Percentiles rank a stretch among this genome's conserved stretches.
Conservation (phyloP, 208 protist species). For the Porcisia hertigi region DNA sequence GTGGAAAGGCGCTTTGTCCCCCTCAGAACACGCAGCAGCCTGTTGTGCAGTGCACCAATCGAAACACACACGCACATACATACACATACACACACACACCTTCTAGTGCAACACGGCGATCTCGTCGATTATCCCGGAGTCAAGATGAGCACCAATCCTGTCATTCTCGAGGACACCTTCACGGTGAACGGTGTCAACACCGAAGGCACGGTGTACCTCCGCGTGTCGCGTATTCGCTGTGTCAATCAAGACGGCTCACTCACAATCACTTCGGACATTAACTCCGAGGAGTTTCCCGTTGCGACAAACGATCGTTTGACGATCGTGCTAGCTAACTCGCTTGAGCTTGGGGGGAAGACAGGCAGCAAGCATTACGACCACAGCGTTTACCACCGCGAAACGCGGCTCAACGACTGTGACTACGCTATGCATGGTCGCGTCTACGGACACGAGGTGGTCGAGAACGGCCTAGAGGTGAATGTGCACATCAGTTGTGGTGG, state of each 20-base stretch:
- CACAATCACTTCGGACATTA: constrained; percentile 92
- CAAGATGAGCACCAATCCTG: constrained; percentile 63
- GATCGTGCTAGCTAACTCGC: constrained; percentile 92
- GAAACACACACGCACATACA: background rate
- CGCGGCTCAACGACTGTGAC: constrained; percentile 95
- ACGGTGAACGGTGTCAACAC: constrained; percentile 78
- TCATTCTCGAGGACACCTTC: constrained; percentile 91
- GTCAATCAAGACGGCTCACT: constrained; percentile 75
- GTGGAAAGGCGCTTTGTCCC: background rate
- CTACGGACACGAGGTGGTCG: constrained; percentile 93
- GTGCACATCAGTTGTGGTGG: constrained; percentile 97
- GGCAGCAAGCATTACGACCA: constrained; percentile 88
- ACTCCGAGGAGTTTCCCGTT: constrained; percentile 96
- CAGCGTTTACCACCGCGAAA: constrained; percentile 87
- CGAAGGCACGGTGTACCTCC: constrained; percentile 80
- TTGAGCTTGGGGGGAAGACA: constrained; percentile 87
- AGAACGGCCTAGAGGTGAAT: constrained; percentile 80
- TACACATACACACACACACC: too few species aligned
- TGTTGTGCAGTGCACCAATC: background rate
- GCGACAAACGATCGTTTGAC: constrained; percentile 91
- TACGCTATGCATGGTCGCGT: constrained; percentile 98
- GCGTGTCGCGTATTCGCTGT: constrained; percentile 87
- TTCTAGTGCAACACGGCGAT: background rate
- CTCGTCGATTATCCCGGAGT: background rate
- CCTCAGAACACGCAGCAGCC: background rate